Evolutionary conservation across 305 asterid genomes (phyloP), one percentile per base, ranked within the genome.

Genomic region (Galium porrigens): DNA sequence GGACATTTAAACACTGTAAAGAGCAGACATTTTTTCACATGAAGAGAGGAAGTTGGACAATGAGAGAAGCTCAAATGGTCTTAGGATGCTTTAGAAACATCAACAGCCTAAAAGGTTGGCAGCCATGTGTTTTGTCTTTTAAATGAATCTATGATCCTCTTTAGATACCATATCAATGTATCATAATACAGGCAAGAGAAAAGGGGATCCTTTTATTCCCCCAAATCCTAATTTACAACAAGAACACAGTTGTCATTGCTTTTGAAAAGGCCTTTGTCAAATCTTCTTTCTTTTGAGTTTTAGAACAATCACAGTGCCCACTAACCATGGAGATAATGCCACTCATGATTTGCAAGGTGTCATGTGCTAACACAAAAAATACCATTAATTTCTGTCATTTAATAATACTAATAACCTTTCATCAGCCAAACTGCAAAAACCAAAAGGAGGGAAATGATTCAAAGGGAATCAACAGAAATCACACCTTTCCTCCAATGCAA

Each of bases 61-160:
- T 4, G 52, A 10, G 1, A 15, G 33, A 22, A 39, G 10, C n/a
- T 5, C 57, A 62, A 12, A 62, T 30, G 67, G 66, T 7, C n/a
- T 44, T 48, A 41, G 48, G 59, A 14, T 17, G 55, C 68, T 63
- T 63, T 63, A 15, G 15, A 33, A 33, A 37, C 27, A 61, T 15
- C n/a, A 62, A 27, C 58, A 29, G 49, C 53, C 61, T 56, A 70
- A 44, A 70, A 59, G 65, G 65, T 39, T 48, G 32, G 12, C 53
- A 51, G 6, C 52, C 73, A 63, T 64, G 67, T 68, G 77, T 67
- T 65, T 15, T 36, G 73, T 68, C 77, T n/a, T 51, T 57, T 33
- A 5, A 48, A 56, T 4, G 15, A 20, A 11, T 60, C 18, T 27
- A 20, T 14, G 58, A 22, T 59, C 41, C 14, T 51, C 30, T 15